Conservation (phyloP, 371 early-diverging fungal species). For the Antonospora locustae region DNA sequence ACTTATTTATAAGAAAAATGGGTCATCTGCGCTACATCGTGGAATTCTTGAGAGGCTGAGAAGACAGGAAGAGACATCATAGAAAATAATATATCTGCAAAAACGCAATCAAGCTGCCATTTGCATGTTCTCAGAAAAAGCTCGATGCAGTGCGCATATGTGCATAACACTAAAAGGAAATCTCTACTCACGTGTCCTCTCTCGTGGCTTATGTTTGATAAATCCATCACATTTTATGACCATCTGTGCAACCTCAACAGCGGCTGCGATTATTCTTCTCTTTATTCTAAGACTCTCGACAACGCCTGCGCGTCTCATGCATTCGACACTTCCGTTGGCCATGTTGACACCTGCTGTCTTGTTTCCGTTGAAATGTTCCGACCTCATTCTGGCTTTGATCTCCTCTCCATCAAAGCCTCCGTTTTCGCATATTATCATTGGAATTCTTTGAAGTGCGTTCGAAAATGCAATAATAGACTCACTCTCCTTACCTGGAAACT, state of each 20-base stretch:
- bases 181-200: constrained; percentile 51
- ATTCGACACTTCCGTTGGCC: constrained; percentile 60
- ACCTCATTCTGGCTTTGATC: constrained; percentile 71
- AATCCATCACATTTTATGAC: constrained; percentile 94
- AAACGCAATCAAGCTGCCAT: no score
- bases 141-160: no score
- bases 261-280: constrained; percentile 79
- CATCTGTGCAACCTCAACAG: constrained; percentile 94
- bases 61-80: no score
- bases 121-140: no score
- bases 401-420: constrained; percentile 89
- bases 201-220: constrained; percentile 77
- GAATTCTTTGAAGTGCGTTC: constrained; percentile 80
- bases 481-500: constrained; percentile 79
- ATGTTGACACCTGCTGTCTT: constrained; percentile 63
- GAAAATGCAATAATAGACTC: constrained; percentile 87
- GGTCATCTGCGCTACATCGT: no score
- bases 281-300: constrained; percentile 93
- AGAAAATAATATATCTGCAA: no score
- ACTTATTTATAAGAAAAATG: constrained; percentile 42
- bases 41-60: no score
- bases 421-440: constrained; percentile 89
- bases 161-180: no score
- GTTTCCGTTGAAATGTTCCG: constrained; percentile 73
- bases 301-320: constrained; percentile 73